Evolutionary conservation across 2,329 filamentous ascomycete species (phyloP), one percentile per base, ranked within the genome.

Genomic region (Biscogniauxia marginata): DNA sequence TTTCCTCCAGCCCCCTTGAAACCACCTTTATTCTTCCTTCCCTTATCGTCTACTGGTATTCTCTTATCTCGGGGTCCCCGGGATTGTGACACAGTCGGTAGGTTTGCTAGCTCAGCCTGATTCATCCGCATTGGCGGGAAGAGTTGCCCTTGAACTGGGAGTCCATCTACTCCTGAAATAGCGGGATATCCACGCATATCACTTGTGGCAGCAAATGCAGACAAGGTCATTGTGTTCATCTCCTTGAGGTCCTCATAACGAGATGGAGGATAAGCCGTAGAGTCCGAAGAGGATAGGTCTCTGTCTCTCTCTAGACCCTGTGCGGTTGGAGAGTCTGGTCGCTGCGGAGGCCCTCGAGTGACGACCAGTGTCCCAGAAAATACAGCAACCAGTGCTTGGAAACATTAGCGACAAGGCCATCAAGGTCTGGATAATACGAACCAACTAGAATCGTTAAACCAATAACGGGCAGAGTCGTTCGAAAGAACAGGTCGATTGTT

Each of bases 201-300:
- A 46, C 22, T 55, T n/a, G 18, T 4, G 67, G 70, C 54, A 70
- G 71, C 43, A 68, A 76, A 77, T 1, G 73, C 71, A 1, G 71
- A 69, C 20, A 74, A 70, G 1, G 73, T 70, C 49, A 70, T 67
- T 20, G 72, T 66, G 9, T 74, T 74, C n/a, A 70, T 65, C 7
- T 68, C 71, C 64, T 82, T 82, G 3, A 81, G 55, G 49, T 81
- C 79, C 52, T 82, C 77, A 54, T 78, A 82, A 49, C 75, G 77
- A 39, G 71, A 76, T 2, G 77, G 76, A 0, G 78, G 75, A 23
- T 75, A 77, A 13, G 75, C 73, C 16, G 63, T 53, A 11, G 77
- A 76, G 47, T 75, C 73, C 6, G 75, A 73, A 7, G 77, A 77
- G 0, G 75, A 75, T 19, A 77, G 58, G 30, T 78, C 74, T 52